phyloP scores from a whole-genome alignment of 1,284 basidiomycete species.

The Ustilago lituana region DNA sequence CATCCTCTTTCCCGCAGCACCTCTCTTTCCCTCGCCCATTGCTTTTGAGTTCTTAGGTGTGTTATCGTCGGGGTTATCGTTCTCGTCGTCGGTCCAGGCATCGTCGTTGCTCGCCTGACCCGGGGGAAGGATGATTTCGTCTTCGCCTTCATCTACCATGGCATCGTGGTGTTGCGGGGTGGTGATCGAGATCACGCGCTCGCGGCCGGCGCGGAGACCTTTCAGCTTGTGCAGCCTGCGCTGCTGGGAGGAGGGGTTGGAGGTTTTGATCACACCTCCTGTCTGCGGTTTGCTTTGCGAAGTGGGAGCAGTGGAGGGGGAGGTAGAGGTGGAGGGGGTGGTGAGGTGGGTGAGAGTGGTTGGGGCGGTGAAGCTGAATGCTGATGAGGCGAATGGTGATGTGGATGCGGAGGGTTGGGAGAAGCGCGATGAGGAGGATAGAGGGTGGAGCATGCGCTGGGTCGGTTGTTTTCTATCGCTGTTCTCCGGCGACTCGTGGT shows the following conservation, averaged over 20 bases:
- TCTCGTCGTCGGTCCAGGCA: conserved; percentile 46
- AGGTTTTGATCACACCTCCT: conserved; percentile 26
- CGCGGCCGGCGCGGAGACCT: conserved; percentile 32
- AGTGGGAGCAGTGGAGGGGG: background rate
- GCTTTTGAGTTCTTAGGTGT: no score
- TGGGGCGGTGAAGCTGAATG: no score
- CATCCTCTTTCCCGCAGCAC: no score
- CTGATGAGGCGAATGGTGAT: conserved; percentile 2
- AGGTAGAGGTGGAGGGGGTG: background rate
- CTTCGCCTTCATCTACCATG: conserved; percentile 14
- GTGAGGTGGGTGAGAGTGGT: background rate
- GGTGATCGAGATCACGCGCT: conserved; percentile 27
- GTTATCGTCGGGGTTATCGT: background rate
- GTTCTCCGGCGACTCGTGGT: no score
- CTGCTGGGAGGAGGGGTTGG: conserved; percentile 16
- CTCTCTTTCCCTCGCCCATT: conserved; percentile 6
- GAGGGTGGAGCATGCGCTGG: no score
- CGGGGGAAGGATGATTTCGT: conserved; percentile 5
- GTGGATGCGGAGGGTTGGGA: conserved; percentile 9
- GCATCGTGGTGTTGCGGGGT: background rate
- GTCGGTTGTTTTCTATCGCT: no score
- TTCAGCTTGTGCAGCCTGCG: conserved; percentile 22
- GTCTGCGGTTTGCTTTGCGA: background rate
- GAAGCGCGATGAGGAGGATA: conserved; percentile 23
- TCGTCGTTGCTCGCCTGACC: conserved; percentile 10